Base-by-base conservation (phyloP, 1,284 basidiomycete genomes). In the Gomphus bonarii region DNA sequence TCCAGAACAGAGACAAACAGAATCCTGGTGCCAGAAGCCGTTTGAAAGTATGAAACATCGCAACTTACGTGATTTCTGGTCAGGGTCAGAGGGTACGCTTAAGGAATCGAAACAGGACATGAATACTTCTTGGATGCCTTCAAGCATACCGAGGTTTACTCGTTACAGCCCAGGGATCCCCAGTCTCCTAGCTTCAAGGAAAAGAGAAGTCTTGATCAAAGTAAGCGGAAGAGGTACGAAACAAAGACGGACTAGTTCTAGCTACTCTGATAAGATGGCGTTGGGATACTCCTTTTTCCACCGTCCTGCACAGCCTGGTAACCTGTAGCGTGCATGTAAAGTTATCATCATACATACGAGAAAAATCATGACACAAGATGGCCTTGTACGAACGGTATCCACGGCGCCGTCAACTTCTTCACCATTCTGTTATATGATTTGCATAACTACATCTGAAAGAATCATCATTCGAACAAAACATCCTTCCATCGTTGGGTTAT, bases 241-340 rank as follows among this genome's bases (percentile, higher is more conserved):
- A 30, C 3, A 46, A 53, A 12, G 6, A 58, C 56, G 0, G 9
- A 58, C 56, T 77, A 7, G 77, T 72, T 36, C 75, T 71, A 1
- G 77, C 75, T 30, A 78, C 74, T n/a, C 69, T 66, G 61, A 79
- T 75, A 30, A 79, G 3, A 80, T 74, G 3, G 69, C 73, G 61
- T 78, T 80, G 12, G 77, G 76, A 59, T 77, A 70, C 61, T 80
- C 78, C 12, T 73, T 78, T 76, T 76, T 12, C 76, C 77, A 59
- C 77, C 75, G 10, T 71, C 66, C 3, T 72, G 70, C 1, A 74
- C 75, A 9, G 78, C 78, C 65, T 79, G 77, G 61, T 79, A 80
- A 8, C 78, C 78, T 25, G 78, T 75, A 48, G 74, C 75, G 76
- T 56, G 2, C 56, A n/a, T n/a, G n/a, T n/a, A n/a, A 46, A 48